Evolutionary conservation across 2,329 filamentous ascomycete genomes (phyloP).

Genomic region (Sporothrix humicola): DNA sequence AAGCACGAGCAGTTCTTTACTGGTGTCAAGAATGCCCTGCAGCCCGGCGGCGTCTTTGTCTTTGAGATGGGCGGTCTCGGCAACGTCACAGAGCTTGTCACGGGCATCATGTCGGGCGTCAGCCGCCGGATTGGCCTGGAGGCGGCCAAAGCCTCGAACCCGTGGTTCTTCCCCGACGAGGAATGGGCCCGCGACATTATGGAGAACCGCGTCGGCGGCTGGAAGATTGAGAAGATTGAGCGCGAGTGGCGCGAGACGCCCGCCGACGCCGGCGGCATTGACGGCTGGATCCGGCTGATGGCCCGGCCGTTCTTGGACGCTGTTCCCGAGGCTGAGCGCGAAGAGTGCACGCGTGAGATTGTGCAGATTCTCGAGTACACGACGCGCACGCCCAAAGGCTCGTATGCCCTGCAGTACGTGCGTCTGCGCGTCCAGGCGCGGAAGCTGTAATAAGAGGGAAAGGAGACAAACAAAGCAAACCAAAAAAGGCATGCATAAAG

Average conservation of each 20-base stretch:
- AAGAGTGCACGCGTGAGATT: slow-evolving; percentile 60
- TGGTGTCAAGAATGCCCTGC: slow-evolving; percentile 58
- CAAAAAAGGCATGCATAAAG: not conserved
- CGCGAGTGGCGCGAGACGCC: slow-evolving; percentile 68
- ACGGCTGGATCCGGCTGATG: slow-evolving; percentile 71
- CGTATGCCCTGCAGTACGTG: slow-evolving; percentile 61
- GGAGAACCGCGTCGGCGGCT: slow-evolving; percentile 54
- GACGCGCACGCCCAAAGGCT: slow-evolving; percentile 62
- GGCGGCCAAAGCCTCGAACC: slow-evolving; percentile 57
- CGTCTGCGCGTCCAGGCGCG: slow-evolving; percentile 43
- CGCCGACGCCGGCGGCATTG: slow-evolving; percentile 63
- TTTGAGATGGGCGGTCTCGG: slow-evolving; percentile 77
- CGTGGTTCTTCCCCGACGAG: slow-evolving; percentile 76
- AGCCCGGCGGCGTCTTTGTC: slow-evolving; percentile 62
- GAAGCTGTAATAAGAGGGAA: slow-evolving; percentile 33
- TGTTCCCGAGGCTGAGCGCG: slow-evolving; percentile 54
- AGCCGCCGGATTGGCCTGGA: slow-evolving; percentile 57
- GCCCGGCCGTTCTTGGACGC: slow-evolving; percentile 63
- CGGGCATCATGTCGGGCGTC: slow-evolving; percentile 61
- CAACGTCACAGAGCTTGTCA: slow-evolving; percentile 68
- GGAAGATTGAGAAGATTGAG: slow-evolving; percentile 60
- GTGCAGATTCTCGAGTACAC: slow-evolving; percentile 60
- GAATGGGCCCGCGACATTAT: slow-evolving; percentile 57
- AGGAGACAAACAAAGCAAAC: not conserved
- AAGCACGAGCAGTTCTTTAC: slow-evolving; percentile 59